Base-by-base conservation (phyloP, 108 stramenopile genomes). In the Cyclostephanos tholiformis region DNA sequence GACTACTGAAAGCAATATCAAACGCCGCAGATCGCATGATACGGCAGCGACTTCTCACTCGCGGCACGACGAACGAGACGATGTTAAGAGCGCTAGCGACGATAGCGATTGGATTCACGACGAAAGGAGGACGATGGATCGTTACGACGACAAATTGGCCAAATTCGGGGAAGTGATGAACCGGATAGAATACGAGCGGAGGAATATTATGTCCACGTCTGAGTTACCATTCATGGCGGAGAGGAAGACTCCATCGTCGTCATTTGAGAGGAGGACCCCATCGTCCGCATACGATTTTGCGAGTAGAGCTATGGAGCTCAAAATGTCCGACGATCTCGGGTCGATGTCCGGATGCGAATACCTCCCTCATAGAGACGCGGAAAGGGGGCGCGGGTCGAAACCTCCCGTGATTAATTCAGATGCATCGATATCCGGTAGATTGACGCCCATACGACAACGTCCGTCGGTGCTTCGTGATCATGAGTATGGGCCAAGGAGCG, bases 221-320 rank as follows among this genome's bases (percentile, higher is more conserved):
- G 38, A 30, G 5, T 0, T 35, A 13, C 35, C 26, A 3, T 60
- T 30, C 13, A 60, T 12, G 59, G 65, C 49, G 43, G 43, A 38
- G 23, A 27, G 11, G 66, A 36, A 3, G n/a, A 23, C 30, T 52
- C 66, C 12, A 39, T 55, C 68, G 38, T 50, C 36, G 44, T 46
- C 44, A 14, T 46, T 25, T 35, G 36, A 23, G 46, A 46, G 26
- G 17, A 39, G 48, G 12, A 22, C 52, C 25, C 39, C 70, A 17
- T 58, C 51, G 4, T 25, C 51, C 20, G 73, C 55, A 17, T 80
- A 57, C 50, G 68, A 59, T 29, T 80, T 72, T 69, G 72, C 79
- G 0, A 51, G 69, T 36, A 52, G 79, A 74, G 79, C 79, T 14
- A 57, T 32, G 30, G 79, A 80, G 68, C 68, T 80, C 5, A 60